Conservation (phyloP, 352 stramenopile genomes). For the Pythium vanterpoolii region DNA sequence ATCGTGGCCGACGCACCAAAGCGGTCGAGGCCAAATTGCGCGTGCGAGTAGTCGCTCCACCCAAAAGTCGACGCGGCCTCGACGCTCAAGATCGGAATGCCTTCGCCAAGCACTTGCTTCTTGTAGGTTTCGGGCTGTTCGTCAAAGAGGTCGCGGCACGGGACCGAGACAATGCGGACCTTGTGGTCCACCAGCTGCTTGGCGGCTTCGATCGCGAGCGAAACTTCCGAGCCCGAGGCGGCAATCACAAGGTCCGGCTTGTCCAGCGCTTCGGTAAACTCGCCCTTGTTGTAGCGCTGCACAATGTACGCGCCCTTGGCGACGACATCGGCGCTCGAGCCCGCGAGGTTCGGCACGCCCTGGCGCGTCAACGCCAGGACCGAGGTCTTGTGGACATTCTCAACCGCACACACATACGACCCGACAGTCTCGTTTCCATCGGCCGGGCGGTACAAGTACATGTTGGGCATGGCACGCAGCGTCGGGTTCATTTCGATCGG, state of each 20-base stretch:
- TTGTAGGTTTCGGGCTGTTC: slow-evolving; percentile 96
- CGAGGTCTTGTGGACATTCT: slow-evolving; percentile 86
- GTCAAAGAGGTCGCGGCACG: slow-evolving; percentile 97
- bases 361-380: slow-evolving; percentile 94
- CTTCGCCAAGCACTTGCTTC: slow-evolving; percentile 91
- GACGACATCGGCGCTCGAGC: slow-evolving; percentile 88
- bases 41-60: slow-evolving; percentile 96
- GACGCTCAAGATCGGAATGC: slow-evolving; percentile 94
- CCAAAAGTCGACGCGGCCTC: slow-evolving; percentile 93
- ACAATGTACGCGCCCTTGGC: slow-evolving; percentile 89
- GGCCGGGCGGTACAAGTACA: slow-evolving; percentile 96
- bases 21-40: slow-evolving; percentile 88
- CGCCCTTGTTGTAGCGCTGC: slow-evolving; percentile 73
- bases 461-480: slow-evolving; percentile 97
- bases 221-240: slow-evolving; percentile 95
- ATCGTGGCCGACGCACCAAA: slow-evolving; percentile 89
- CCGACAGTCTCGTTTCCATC: slow-evolving; percentile 98
- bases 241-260: slow-evolving; percentile 91
- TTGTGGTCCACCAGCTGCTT: slow-evolving; percentile 82
- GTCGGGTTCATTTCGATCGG: slow-evolving; percentile 97
- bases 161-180: slow-evolving; percentile 96
- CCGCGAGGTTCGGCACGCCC: slow-evolving; percentile 87
- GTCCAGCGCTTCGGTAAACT: slow-evolving; percentile 64
- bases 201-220: slow-evolving; percentile 92
- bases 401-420: slow-evolving; percentile 90